A percentile compares a stretch with the other conserved stretches of the same genome.
Conservation (phyloP, 1,284 basidiomycete genomes). For the Heterobasidion parviporum region DNA sequence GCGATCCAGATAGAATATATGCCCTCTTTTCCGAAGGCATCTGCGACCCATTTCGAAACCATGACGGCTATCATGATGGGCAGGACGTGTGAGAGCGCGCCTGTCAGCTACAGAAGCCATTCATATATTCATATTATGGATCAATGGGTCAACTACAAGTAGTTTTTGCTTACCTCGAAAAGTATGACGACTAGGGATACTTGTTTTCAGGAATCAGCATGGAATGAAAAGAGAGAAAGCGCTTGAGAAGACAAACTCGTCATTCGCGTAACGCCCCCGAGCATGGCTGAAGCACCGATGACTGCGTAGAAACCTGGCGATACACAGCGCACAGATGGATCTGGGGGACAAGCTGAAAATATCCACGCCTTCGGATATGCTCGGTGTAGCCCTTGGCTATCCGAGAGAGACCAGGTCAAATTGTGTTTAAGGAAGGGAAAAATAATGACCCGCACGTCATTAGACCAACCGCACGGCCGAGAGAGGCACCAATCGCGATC, state of each 20-base stretch:
- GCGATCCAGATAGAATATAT: conserved; percentile 72
- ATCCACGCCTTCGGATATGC: conserved; percentile 58
- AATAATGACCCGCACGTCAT: conserved; percentile 38
- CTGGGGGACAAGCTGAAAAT: conserved; percentile 63
- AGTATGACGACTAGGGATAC: conserved; percentile 70
- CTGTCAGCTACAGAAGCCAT: conserved; percentile 38
- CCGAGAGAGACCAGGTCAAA: background rate
- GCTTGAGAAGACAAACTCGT: conserved; percentile 40
- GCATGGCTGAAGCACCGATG: conserved; percentile 74
- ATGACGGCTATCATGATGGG: conserved; percentile 75
- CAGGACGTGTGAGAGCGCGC: conserved; percentile 68
- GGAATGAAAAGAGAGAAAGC: background rate
- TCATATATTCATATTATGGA: background rate
- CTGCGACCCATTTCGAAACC: conserved; percentile 70
- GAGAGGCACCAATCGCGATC: conserved; percentile 62
- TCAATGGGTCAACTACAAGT: background rate
- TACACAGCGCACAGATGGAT: conserved; percentile 59
- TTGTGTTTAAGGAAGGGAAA: background rate
- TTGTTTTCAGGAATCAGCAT: conserved; percentile 16
- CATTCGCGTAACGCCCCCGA: conserved; percentile 78
- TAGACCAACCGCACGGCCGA: conserved; percentile 63
- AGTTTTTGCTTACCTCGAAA: conserved; percentile 45
- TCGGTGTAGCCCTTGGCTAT: conserved; percentile 55
- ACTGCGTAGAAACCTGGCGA: conserved; percentile 81
- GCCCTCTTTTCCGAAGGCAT: conserved; percentile 65